Conservation (phyloP, 2,329 filamentous ascomycete species). For the Cladophialophora carrionii region DNA sequence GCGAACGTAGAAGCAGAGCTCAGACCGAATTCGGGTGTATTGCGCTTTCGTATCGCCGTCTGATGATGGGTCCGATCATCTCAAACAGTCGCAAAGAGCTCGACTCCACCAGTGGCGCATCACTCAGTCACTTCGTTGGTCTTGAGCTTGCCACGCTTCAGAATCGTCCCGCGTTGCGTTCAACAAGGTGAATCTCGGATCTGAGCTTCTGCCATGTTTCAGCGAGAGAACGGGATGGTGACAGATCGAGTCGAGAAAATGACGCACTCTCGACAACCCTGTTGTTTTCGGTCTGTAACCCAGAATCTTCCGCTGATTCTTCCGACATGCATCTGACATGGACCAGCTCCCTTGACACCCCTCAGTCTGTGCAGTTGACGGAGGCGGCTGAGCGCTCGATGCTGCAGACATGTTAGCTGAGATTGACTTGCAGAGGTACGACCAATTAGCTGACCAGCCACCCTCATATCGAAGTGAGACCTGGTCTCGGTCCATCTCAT, state of each 20-base stretch:
- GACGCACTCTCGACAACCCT: background rate
- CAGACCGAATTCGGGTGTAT: background rate
- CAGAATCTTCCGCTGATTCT: background rate
- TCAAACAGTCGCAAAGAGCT: background rate
- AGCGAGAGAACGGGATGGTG: background rate
- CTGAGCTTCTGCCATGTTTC: background rate
- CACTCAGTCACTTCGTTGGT: background rate
- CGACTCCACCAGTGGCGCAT: background rate
- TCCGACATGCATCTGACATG: background rate
- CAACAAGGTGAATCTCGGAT: conserved; percentile 5
- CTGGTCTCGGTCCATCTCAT: background rate
- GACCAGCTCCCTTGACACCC: background rate
- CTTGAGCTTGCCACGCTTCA: background rate
- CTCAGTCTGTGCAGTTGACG: background rate
- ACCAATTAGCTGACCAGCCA: background rate
- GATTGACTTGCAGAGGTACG: background rate
- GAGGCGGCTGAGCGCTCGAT: background rate
- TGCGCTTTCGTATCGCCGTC: background rate
- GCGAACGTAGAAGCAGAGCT: background rate
- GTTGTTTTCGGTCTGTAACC: background rate
- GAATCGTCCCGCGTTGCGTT: background rate
- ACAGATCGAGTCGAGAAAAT: background rate
- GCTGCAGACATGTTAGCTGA: background rate
- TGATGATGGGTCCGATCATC: background rate
- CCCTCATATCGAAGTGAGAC: background rate